phyloP scores from a whole-genome alignment of 495 filamentous ascomycete species.

The Annulohypoxylon bovei region DNA sequence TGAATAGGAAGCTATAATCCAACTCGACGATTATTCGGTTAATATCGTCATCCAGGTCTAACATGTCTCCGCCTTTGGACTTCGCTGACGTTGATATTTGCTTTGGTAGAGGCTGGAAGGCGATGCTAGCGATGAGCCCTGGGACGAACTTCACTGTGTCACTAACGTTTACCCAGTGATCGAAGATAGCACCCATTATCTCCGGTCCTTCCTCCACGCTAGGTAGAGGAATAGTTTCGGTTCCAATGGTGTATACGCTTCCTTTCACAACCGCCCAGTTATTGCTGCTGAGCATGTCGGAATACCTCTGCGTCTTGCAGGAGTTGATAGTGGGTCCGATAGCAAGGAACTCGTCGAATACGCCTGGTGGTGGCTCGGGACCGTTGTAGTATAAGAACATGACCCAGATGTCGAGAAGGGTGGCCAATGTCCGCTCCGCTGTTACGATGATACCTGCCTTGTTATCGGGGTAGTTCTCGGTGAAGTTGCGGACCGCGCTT shows the following conservation, averaged over 20 bases:
- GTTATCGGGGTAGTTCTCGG: constrained; percentile 60
- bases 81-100: constrained; percentile 58
- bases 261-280: constrained; percentile 54
- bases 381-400: constrained; percentile 73
- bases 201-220: constrained; percentile 44
- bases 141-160: constrained; percentile 55
- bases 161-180: constrained; percentile 61
- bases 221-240: constrained; percentile 66
- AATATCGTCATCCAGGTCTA: constrained; percentile 60
- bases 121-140: constrained; percentile 61
- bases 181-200: constrained; percentile 59
- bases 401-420: constrained; percentile 64
- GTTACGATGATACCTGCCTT: constrained; percentile 66
- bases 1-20: constrained; percentile 61
- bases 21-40: constrained; percentile 68
- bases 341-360: constrained; percentile 66
- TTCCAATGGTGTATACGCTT: constrained; percentile 64
- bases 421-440: constrained; percentile 55
- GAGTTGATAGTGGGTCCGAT: constrained; percentile 59
- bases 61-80: constrained; percentile 61
- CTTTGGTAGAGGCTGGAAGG: constrained; percentile 67
- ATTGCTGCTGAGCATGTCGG: constrained; percentile 56
- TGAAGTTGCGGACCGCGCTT: constrained; percentile 62
- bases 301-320: constrained; percentile 63
- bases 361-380: constrained; percentile 60